Evolutionary conservation across 2,329 filamentous ascomycete species (phyloP), one percentile per base, ranked within the genome.

Genomic region (Penicillium freii): DNA sequence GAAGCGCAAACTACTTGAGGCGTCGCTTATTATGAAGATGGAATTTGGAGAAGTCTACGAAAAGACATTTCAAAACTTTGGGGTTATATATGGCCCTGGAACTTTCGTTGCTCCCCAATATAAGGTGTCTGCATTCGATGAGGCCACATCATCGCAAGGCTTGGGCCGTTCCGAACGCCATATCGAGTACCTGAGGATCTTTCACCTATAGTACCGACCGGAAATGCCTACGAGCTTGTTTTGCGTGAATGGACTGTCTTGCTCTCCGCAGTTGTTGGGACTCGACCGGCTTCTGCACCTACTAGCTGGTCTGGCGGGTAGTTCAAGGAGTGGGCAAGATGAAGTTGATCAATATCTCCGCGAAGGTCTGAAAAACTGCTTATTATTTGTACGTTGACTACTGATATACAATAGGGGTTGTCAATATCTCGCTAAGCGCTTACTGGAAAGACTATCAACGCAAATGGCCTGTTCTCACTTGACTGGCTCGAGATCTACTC

Each of bases 261-360:
- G 46, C 2, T 49, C 46, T 19, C 46, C 46, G 21, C 46, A 49
- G 1, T 38, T 49, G 33, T 49, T 39, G 15, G 46, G 15, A 7
- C 46, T 25, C 5, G 45, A 49, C 33, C 46, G 33, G 21, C 13
- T 39, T 49, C 21, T 49, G 34, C 23, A 49, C 17, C 33, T 34
- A 49, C 15, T 49, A 19, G 15, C 46, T 27, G 34, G 46, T 49
- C 46, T 38, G 23, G 46, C 15, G 46, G 33, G 5, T 29, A n/a
- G 33, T 11, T 39, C 21, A 49, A 49, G 6, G 33, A 19, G 23
- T 38, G 17, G 8, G 25, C 21, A 49, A 38, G 33, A 49, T 39
- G 46, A 49, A 49, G 33, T 49, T 49, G 45, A n/a, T 48, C 45
- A 48, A 48, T 48, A 48, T 48, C 31, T 48, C 13, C 45, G 45